Base-by-base conservation (phyloP, 257 asterid genomes). In the Solanum etuberosum region DNA sequence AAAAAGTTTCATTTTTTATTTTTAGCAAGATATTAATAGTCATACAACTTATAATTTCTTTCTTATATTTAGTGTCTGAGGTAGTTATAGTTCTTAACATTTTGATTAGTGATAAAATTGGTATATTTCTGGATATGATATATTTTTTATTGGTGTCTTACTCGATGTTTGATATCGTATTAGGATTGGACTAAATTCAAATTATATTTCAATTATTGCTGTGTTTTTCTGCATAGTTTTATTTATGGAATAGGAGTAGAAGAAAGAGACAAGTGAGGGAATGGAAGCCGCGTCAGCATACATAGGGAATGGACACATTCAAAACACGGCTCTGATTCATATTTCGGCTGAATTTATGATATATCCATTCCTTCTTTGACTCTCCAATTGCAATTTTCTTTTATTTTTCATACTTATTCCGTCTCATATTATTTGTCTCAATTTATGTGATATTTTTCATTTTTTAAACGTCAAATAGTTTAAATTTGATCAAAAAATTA, bases 201-300 rank as follows among this genome's bases (percentile, higher is more conserved):
- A 51, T 51, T 51, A 51, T 51, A 5, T 7, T 51, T 54, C 67
- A 57, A 63, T 63, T n/a, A 63, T 63, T 63, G 71, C 14, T 63
- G 71, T 57, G 11, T 18, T 7, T 54, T 54, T 20, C 2, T 54
- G 11, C 25, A 54, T 57, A 57, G 3, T 54, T 54, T 57, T 20
- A 20, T 57, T 57, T 57, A 57, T 57, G 27, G 7, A 57, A 57
- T 21, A 20, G 67, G 14, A 9, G 32, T 10, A 21, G 51, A 20
- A 37, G 82, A 74, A 27, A 20, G 82, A 73, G 32, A 73, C 54
- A 73, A 57, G 11, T 57, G 65, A 57, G 8, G n/a, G 23, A 70
- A 32, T 31, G 38, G 40, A 31, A 15, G 61, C n/a, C 83, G 83
- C 59, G 61, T 77, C 83, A 77, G 83, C 59, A 73, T 14, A n/a